Evolutionary conservation across 2,329 filamentous ascomycete species (phyloP), one percentile per base, ranked within the genome.

Genomic region (Hypocreales sp.): DNA sequence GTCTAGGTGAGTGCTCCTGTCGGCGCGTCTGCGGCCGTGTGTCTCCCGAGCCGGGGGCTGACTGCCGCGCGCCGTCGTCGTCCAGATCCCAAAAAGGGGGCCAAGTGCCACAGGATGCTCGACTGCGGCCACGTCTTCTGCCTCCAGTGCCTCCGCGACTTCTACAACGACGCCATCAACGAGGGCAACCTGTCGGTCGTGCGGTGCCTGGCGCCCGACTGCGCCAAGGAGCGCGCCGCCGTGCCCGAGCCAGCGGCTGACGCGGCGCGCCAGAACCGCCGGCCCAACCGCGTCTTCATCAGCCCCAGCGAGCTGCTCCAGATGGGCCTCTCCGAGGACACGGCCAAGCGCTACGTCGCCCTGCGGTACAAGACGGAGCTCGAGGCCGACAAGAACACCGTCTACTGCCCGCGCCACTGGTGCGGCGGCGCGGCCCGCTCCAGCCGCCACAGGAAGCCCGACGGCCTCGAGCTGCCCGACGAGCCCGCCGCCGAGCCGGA

Each of bases 61-160:
- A n/a, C n/a, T n/a, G n/a, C n/a, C n/a, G n/a, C n/a, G n/a, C n/a
- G n/a, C 10, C 18, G 18, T 7, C 18, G 7, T 10, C 7, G 7
- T 20, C 5, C 30, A 67, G 87, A 95, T 49, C 84, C 84, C 1
- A 93, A 93, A 51, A 94, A 92, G 48, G 90, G 90, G 2, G 53
- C 59, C 0, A 67, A 61, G 8, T 95, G 90, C 48, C 79, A 95
- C 54, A 70, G 72, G 22, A 75, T 95, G 64, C 54, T 79, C 24
- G 72, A 77, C 32, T 98, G 90, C 49, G 73, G 72, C 1, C 87
- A 98, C 47, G 83, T 95, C 20, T 98, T 95, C 46, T 98, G 90
- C 50, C 58, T 77, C 12, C 53, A 71, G n/a, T 98, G 90, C 44
- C 60, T 98, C 3, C 77, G 81, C 35, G 82, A 87, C 40, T 94